Conservation (phyloP, 2,329 filamentous ascomycete species). For the Phaeoacremonium minimum region DNA sequence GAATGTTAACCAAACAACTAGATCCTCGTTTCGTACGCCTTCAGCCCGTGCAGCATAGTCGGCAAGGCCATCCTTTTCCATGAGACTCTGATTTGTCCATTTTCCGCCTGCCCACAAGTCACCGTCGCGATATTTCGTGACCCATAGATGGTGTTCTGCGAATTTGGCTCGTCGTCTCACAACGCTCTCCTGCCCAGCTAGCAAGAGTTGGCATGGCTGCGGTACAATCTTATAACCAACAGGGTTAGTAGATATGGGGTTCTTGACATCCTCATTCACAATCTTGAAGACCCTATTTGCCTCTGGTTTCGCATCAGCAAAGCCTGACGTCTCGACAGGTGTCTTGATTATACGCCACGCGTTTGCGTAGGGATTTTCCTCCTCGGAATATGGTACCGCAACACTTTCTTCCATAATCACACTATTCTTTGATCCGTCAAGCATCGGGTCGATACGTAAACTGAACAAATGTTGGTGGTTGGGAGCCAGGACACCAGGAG, state of each 20-base stretch:
- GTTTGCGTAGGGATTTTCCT: constrained; percentile 47
- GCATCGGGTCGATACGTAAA: constrained; percentile 59
- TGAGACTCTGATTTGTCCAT: constrained; percentile 27
- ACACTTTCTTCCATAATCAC: constrained; percentile 36
- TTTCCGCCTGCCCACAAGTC: constrained; percentile 23
- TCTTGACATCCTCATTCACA: constrained; percentile 36
- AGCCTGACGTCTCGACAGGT: constrained; percentile 34
- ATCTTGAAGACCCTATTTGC: constrained; percentile 45
- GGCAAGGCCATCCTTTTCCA: constrained; percentile 12
- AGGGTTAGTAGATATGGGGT: constrained; percentile 35
- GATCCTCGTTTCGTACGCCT: constrained; percentile 38
- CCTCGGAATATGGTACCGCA: constrained; percentile 14
- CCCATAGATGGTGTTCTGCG: constrained; percentile 37
- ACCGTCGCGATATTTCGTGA: constrained; percentile 36
- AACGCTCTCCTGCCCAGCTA: constrained; percentile 29
- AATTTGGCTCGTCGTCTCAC: constrained; percentile 36
- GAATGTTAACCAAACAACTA: constrained; percentile 42
- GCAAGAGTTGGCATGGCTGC: constrained; percentile 38
- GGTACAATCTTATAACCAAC: constrained; percentile 42
- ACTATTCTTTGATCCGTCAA: constrained; percentile 51
- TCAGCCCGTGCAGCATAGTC: constrained; percentile 33
- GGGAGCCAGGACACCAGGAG: constrained; percentile 59
- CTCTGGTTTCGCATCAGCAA: constrained; percentile 44
- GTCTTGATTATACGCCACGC: constrained; percentile 38
- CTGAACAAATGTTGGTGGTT: constrained; percentile 70